A percentile compares a stretch with the other conserved stretches of the same genome.
Conservation (phyloP, 1,284 basidiomycete genomes). For the Papiliotrema terrestris region DNA sequence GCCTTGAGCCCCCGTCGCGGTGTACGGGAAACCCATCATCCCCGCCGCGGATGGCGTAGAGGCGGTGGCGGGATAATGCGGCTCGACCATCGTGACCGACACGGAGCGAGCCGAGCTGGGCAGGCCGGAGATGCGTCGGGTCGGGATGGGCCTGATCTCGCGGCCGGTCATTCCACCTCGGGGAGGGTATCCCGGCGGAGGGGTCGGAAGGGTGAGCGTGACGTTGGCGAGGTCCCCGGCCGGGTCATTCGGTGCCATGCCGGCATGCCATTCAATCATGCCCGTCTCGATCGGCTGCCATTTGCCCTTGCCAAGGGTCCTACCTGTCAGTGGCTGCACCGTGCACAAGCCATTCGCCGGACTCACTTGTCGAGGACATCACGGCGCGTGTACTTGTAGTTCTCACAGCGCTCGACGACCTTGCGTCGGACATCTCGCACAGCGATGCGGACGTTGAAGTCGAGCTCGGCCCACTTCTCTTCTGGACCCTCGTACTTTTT, state of each 20-base stretch:
- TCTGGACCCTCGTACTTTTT: conserved; percentile 41
- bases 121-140: conserved; percentile 10
- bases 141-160: conserved; percentile 23
- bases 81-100: conserved; percentile 23
- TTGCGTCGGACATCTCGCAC: conserved; percentile 45
- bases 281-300: conserved; percentile 44
- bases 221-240: conserved; percentile 39
- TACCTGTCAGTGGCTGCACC: conserved; percentile 3
- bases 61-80: conserved; percentile 3
- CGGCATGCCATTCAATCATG: conserved; percentile 37
- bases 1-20: background rate
- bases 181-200: conserved; percentile 19
- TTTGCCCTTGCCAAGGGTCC: conserved; percentile 39
- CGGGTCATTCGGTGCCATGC: conserved; percentile 34
- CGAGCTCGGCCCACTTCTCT: conserved; percentile 37
- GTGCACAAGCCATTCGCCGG: background rate
- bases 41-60: background rate
- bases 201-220: conserved; percentile 34
- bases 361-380: conserved; percentile 49
- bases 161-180: conserved; percentile 9
- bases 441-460: conserved; percentile 36
- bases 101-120: conserved; percentile 12
- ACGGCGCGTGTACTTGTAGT: conserved; percentile 50
- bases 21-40: background rate
- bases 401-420: conserved; percentile 48